phyloP scores from a whole-genome alignment of 169 alveolate species.

The Pseudocohnilembus persalinus region DNA sequence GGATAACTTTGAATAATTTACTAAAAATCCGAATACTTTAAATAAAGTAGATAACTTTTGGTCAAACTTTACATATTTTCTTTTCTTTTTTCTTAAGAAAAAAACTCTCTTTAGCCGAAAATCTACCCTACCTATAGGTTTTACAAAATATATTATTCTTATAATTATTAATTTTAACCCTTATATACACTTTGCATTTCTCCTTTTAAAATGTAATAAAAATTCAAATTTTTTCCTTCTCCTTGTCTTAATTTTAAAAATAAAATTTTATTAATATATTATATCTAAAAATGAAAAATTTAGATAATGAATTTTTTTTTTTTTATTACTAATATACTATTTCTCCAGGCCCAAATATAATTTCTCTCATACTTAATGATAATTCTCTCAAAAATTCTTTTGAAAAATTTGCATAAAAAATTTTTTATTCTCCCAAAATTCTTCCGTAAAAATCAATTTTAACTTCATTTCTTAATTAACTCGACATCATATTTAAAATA shows the following conservation, averaged over 20 bases:
- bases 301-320: neutral
- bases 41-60: neutral
- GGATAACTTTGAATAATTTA: neutral
- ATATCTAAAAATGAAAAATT: constrained; percentile 13
- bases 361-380: constrained; percentile 19
- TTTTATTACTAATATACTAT: constrained; percentile 11
- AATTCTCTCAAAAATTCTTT: neutral
- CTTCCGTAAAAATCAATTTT: constrained; percentile 7
- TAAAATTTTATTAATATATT: neutral
- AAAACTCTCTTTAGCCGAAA: neutral
- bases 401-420: neutral
- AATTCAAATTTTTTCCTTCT: neutral
- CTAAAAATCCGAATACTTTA: neutral
- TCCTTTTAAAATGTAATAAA: neutral
- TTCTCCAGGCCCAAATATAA: constrained; percentile 27
- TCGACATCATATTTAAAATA: neutral
- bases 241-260: neutral
- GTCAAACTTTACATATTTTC: neutral
- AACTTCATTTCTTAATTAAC: neutral
- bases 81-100: neutral
- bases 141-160: neutral
- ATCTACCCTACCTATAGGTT: neutral
- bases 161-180: neutral
- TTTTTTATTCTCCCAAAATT: neutral
- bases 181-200: neutral